Evolutionary conservation across 1,284 basidiomycete species (phyloP).

Genomic region (Malassezia arunalokei): DNA sequence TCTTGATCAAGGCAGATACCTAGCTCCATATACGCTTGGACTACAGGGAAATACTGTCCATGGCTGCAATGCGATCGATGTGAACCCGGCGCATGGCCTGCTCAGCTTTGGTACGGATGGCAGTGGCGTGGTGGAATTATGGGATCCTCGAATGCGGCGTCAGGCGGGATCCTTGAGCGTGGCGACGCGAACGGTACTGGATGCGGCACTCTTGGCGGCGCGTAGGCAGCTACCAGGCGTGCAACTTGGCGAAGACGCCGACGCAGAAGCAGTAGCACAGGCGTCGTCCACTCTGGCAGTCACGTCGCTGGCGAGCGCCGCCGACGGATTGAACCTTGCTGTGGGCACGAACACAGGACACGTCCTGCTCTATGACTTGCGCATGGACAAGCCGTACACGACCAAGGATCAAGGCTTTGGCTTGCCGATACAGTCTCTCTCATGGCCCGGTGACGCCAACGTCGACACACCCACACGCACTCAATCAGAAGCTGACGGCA

Average conservation of each 20-base stretch:
- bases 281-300: slow-evolving; percentile 53
- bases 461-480: slow-evolving; percentile 58
- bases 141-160: slow-evolving; percentile 78
- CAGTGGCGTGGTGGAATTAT: slow-evolving; percentile 78
- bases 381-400: slow-evolving; percentile 68
- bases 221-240: slow-evolving; percentile 44
- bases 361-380: slow-evolving; percentile 84
- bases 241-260: slow-evolving; percentile 30
- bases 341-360: slow-evolving; percentile 90
- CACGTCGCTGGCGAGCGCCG: slow-evolving; percentile 60
- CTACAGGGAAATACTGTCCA: slow-evolving; percentile 46
- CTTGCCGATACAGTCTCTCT: slow-evolving; percentile 69
- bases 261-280: slow-evolving; percentile 25
- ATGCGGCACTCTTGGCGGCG: slow-evolving; percentile 44
- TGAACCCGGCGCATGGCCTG: slow-evolving; percentile 86
- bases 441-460: slow-evolving; percentile 64
- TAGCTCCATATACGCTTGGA: slow-evolving; percentile 44
- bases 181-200: slow-evolving; percentile 51
- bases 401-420: slow-evolving; percentile 96
- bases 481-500: slow-evolving; percentile 49
- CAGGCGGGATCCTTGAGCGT: slow-evolving; percentile 66
- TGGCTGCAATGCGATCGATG: slow-evolving; percentile 81
- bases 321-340: slow-evolving; percentile 83
- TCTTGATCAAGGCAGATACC: slow-evolving; percentile 82
- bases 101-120: slow-evolving; percentile 72